These are phyloP conservation scores for Eragrostis curvula DNA, from an alignment of 176 grass and related monocot species.

Conservation along the genomic window DNA sequence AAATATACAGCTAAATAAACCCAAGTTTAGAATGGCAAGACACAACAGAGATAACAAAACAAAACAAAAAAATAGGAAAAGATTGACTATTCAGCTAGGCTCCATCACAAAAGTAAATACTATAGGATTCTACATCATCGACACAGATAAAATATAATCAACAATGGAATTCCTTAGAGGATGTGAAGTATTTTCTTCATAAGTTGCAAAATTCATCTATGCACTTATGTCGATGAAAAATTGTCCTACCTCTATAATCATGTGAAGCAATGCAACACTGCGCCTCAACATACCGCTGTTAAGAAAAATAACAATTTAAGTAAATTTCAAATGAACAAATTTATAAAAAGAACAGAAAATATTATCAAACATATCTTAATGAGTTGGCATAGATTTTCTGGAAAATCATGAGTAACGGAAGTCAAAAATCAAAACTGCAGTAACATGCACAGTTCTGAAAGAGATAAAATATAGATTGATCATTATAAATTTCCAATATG, in stretches of 20 bases:
- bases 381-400: slow-evolving; percentile 14
- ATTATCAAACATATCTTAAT: slow-evolving; percentile 18
- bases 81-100: slow-evolving; percentile 1
- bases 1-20: background rate
- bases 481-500: background rate
- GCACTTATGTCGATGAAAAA: background rate
- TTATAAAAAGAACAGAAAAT: slow-evolving; percentile 35
- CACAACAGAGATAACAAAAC: background rate
- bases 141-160: background rate
- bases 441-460: background rate
- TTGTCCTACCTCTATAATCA: slow-evolving; percentile 91
- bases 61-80: background rate
- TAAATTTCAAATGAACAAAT: slow-evolving; percentile 20
- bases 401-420: background rate
- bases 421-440: background rate
- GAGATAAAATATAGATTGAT: background rate
- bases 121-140: slow-evolving; percentile 3
- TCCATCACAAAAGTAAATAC: background rate
- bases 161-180: background rate
- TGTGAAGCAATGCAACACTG: slow-evolving; percentile 94
- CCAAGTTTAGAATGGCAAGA: background rate
- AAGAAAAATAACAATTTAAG: slow-evolving; percentile 39
- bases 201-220: slow-evolving; percentile 18
- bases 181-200: slow-evolving; percentile 15
- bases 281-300: slow-evolving; percentile 91